Percentiles rank a stretch among this genome's conserved stretches.
These are phyloP conservation scores for Russula vinacea DNA, from an alignment of 768 basidiomycete species.

Conservation along the genomic window DNA sequence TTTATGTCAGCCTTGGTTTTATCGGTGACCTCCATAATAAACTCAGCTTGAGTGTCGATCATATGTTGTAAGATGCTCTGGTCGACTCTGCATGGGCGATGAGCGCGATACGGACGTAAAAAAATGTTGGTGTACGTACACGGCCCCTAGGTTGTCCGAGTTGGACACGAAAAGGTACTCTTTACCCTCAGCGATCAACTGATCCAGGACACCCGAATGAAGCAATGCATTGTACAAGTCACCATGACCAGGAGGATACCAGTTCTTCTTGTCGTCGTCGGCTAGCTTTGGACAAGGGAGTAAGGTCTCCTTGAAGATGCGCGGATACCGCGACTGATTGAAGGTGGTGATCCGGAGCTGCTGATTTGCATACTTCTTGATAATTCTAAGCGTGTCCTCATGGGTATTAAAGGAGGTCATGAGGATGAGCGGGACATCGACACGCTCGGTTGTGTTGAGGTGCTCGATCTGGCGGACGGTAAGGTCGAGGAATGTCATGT, in stretches of 20 bases:
- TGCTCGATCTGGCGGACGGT: conserved; percentile 66
- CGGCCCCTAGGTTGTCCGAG: conserved; percentile 72
- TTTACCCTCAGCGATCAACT: conserved; percentile 66
- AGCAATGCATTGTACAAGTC: conserved; percentile 68
- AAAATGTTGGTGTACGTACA: conserved; percentile 37
- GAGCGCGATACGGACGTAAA: conserved; percentile 16
- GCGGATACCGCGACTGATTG: conserved; percentile 73
- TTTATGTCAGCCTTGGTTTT: conserved; percentile 82
- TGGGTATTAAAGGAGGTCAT: conserved; percentile 84
- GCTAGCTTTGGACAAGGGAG: conserved; percentile 59
- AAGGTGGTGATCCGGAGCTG: conserved; percentile 69
- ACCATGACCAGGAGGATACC: conserved; percentile 79
- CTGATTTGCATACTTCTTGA: conserved; percentile 78
- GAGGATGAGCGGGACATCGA: conserved; percentile 73
- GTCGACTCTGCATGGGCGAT: conserved; percentile 49
- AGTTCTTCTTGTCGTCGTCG: conserved; percentile 60
- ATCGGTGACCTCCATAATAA: conserved; percentile 76
- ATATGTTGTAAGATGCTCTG: conserved; percentile 65
- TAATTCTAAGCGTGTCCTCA: conserved; percentile 72
- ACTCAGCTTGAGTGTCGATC: conserved; percentile 61
- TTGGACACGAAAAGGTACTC: conserved; percentile 79
- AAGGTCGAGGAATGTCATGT: conserved; percentile 67
- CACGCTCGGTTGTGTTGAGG: conserved; percentile 56
- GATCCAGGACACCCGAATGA: conserved; percentile 72
- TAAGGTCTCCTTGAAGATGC: conserved; percentile 65